These are phyloP conservation scores for Zymoseptoria passerinii DNA, from an alignment of 2,329 filamentous ascomycete genomes.

Conservation along the genomic window DNA sequence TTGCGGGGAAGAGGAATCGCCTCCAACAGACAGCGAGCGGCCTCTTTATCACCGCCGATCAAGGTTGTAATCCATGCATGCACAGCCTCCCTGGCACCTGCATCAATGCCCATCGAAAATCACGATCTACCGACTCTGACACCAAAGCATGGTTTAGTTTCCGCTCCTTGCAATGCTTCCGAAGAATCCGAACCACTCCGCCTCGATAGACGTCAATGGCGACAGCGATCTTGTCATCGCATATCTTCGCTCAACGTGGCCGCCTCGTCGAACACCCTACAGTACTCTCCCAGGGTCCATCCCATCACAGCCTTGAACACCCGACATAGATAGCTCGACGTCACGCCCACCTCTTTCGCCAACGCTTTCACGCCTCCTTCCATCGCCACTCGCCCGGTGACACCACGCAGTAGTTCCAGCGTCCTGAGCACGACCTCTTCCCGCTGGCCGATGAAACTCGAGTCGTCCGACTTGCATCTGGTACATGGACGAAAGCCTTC, in stretches of 20 bases:
- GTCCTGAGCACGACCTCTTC: constrained; percentile 37
- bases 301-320: constrained; percentile 41
- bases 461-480: constrained; percentile 41
- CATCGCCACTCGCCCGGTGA: constrained; percentile 19
- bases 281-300: constrained; percentile 2
- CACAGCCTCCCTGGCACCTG: no score
- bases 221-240: background rate
- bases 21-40: no score
- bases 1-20: no score
- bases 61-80: no score
- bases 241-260: background rate
- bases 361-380: constrained; percentile 37
- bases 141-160: no score
- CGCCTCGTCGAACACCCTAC: background rate
- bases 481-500: constrained; percentile 51
- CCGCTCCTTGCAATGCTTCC: no score
- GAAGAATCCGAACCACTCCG: no score
- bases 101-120: no score
- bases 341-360: constrained; percentile 45
- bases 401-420: constrained; percentile 33
- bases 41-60: no score
- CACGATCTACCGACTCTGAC: no score
- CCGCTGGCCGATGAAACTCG: constrained; percentile 21
- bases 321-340: constrained; percentile 52
- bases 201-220: background rate